Evolutionary conservation across 306 rosid genomes (phyloP).

Genomic region (Clitoria ternatea): DNA sequence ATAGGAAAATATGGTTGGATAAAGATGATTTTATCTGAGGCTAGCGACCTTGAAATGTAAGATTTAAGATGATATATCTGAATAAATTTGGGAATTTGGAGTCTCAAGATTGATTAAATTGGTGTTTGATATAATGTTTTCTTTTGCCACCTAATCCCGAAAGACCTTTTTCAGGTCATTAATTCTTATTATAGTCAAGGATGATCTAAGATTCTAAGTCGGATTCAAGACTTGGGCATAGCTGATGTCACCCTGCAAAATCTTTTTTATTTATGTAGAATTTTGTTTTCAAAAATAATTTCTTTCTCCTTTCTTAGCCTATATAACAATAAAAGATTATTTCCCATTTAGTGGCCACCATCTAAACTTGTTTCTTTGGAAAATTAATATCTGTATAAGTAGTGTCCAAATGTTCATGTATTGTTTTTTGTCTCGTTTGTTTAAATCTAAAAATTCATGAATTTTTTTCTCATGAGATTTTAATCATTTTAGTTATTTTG

Average conservation of each 20-base stretch:
- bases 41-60: neutral
- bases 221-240: neutral
- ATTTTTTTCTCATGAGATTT: neutral
- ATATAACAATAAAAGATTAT: neutral
- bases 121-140: neutral
- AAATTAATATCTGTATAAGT: neutral
- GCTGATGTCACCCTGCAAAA: neutral
- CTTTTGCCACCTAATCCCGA: neutral
- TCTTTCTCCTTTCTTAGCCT: conserved; percentile 3
- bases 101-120: neutral
- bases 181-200: neutral
- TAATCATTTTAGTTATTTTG: neutral
- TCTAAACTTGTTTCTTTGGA: neutral
- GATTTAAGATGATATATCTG: neutral
- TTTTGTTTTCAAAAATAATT: neutral
- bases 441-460: neutral
- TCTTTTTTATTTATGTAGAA: neutral
- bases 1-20: neutral
- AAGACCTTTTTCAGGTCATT: neutral
- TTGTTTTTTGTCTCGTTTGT: neutral
- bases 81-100: neutral
- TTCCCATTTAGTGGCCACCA: neutral
- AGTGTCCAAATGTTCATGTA: neutral
- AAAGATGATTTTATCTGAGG: neutral
- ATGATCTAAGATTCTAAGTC: neutral